Percentiles rank a stretch among this genome's conserved stretches.
These are phyloP conservation scores for Zygoascus tannicola DNA, from an alignment of 805 yeast species.

Conservation along the genomic window DNA sequence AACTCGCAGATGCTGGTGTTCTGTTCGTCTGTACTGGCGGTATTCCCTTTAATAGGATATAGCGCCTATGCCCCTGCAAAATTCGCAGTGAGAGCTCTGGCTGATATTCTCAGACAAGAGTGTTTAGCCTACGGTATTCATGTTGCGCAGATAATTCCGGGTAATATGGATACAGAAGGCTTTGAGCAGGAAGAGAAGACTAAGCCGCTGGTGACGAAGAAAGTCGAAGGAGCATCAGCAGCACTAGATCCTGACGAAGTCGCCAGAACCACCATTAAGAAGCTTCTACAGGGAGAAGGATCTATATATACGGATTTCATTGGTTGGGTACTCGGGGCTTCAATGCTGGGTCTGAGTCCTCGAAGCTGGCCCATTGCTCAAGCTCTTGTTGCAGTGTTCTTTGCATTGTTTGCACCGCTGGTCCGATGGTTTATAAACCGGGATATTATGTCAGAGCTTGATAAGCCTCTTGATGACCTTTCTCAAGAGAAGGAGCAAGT, in stretches of 20 bases:
- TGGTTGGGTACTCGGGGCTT: slow-evolving; percentile 69
- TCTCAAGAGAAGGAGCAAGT: neutral
- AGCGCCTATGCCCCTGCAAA: slow-evolving; percentile 85
- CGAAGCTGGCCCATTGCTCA: slow-evolving; percentile 48
- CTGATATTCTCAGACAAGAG: slow-evolving; percentile 77
- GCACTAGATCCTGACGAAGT: slow-evolving; percentile 63
- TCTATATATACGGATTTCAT: slow-evolving; percentile 73
- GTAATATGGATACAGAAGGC: slow-evolving; percentile 87
- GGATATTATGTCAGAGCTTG: slow-evolving; percentile 45
- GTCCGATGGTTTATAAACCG: slow-evolving; percentile 40
- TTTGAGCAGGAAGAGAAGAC: slow-evolving; percentile 68
- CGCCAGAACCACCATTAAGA: slow-evolving; percentile 47
- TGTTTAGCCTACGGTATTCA: slow-evolving; percentile 54
- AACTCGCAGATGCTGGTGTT: slow-evolving; percentile 43
- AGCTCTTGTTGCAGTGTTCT: slow-evolving; percentile 38
- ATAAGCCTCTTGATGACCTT: slow-evolving; percentile 9
- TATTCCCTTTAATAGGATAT: slow-evolving; percentile 86
- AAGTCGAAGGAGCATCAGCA: slow-evolving; percentile 75
- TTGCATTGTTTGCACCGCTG: slow-evolving; percentile 53
- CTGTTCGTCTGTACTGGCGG: slow-evolving; percentile 71
- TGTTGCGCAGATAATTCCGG: slow-evolving; percentile 74
- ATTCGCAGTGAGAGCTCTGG: slow-evolving; percentile 67
- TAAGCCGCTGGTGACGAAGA: slow-evolving; percentile 74
- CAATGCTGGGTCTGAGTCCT: slow-evolving; percentile 63
- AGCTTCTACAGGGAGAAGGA: slow-evolving; percentile 56